Conservation (phyloP, 768 basidiomycete species). For the Crassisporium funariophilum region DNA sequence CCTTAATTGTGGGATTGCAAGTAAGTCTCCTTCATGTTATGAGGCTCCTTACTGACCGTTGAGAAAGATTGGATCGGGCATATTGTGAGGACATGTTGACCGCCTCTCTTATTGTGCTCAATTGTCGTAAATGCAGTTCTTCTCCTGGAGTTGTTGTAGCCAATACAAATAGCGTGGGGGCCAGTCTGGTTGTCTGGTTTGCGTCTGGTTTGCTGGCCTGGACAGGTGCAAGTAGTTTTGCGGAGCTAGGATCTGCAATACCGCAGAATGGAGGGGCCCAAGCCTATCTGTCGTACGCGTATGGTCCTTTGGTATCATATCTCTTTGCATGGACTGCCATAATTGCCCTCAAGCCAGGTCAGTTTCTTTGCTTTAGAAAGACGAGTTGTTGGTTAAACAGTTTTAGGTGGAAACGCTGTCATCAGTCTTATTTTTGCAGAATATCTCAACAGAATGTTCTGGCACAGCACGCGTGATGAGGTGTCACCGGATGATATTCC, state of each 20-base stretch:
- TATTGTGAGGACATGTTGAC: slow-evolving; percentile 63
- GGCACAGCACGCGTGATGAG: slow-evolving; percentile 69
- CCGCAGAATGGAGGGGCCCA: slow-evolving; percentile 75
- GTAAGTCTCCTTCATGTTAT: slow-evolving; percentile 34
- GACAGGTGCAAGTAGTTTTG: slow-evolving; percentile 96
- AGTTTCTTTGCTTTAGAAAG: slow-evolving; percentile 11
- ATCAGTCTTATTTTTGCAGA: slow-evolving; percentile 90
- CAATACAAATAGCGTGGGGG: slow-evolving; percentile 87
- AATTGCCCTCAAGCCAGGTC: slow-evolving; percentile 83
- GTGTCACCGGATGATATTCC: slow-evolving; percentile 80
- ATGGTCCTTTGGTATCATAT: slow-evolving; percentile 84
- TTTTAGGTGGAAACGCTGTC: slow-evolving; percentile 72
- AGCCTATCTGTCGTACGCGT: slow-evolving; percentile 87
- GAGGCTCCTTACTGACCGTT: background rate
- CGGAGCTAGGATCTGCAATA: slow-evolving; percentile 88
- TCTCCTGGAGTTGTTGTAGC: slow-evolving; percentile 92
- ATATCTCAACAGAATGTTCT: slow-evolving; percentile 89
- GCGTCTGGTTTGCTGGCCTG: slow-evolving; percentile 83
- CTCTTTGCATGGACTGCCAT: slow-evolving; percentile 96
- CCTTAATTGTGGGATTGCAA: slow-evolving; percentile 81
- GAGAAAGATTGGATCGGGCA: slow-evolving; percentile 83
- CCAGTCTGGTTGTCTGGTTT: slow-evolving; percentile 86
- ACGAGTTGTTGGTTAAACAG: background rate
- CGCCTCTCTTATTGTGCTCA: background rate
- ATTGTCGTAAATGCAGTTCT: slow-evolving; percentile 50